Conservation (phyloP, 495 filamentous ascomycete species). For the Trichocladium uniseriatum region DNA sequence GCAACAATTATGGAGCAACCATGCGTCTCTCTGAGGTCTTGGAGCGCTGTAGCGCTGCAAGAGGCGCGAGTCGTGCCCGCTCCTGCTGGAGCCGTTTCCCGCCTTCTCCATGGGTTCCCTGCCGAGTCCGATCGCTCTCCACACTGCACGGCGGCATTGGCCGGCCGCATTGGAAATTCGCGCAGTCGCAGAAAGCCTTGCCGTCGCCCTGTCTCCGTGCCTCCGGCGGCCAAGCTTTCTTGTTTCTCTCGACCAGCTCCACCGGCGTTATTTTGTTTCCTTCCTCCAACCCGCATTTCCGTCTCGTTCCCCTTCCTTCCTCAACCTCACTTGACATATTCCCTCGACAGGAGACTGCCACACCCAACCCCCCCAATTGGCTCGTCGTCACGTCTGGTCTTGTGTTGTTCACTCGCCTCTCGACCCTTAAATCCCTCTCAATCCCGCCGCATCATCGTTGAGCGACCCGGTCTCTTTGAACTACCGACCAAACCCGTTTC, state of each 20-base stretch:
- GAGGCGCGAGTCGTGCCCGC: slow-evolving; percentile 4
- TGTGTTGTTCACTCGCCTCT: slow-evolving; percentile 27
- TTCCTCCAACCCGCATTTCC: slow-evolving; percentile 12
- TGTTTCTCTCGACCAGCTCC: slow-evolving; percentile 10
- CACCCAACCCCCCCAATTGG: slow-evolving; percentile 13
- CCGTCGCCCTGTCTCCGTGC: slow-evolving; percentile 3
- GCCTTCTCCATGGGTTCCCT: neutral
- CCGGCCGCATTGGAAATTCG: slow-evolving; percentile 16
- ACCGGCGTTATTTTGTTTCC: slow-evolving; percentile 25
- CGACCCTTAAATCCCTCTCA: neutral
- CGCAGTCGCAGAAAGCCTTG: slow-evolving; percentile 13
- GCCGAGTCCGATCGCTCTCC: slow-evolving; percentile 1
- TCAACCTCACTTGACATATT: slow-evolving; percentile 28
- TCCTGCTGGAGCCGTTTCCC: neutral
- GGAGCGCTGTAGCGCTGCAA: slow-evolving; percentile 1
- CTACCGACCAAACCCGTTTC: neutral
- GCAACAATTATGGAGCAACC: neutral
- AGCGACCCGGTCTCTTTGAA: neutral
- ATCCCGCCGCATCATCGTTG: neutral
- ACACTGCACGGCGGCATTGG: slow-evolving; percentile 4
- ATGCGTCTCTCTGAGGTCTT: too few relatives aligned
- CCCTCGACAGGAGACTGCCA: slow-evolving; percentile 17
- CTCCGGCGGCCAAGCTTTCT: slow-evolving; percentile 25
- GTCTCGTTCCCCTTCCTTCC: slow-evolving; percentile 12
- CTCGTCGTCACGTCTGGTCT: slow-evolving; percentile 16